phyloP scores from a whole-genome alignment of 1,284 basidiomycete genomes.

The Ustilago shanxiensis region DNA sequence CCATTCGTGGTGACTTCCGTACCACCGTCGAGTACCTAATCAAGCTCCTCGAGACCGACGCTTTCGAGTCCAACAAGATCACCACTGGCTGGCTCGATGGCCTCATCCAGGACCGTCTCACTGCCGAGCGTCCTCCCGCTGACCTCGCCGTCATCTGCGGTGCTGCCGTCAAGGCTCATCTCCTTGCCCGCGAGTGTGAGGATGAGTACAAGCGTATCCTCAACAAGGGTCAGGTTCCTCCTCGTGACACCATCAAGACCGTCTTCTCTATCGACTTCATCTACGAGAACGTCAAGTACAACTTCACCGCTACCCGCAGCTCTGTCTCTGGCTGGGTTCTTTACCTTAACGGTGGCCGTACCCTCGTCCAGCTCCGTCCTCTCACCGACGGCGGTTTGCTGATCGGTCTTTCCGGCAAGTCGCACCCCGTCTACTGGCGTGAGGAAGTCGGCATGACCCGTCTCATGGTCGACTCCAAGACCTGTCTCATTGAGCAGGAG shows the following conservation, averaged over 20 bases:
- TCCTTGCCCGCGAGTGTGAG: constrained; percentile 89
- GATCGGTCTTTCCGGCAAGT: constrained; percentile 89
- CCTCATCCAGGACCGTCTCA: constrained; percentile 92
- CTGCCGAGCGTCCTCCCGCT: constrained; percentile 92
- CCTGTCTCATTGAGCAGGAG: constrained; percentile 98
- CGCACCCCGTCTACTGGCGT: constrained; percentile 97
- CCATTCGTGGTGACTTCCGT: constrained; percentile 98
- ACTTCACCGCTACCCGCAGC: constrained; percentile 93
- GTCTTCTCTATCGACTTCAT: constrained; percentile 94
- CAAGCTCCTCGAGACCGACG: constrained; percentile 94
- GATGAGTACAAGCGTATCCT: constrained; percentile 93
- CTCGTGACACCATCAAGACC: constrained; percentile 93
- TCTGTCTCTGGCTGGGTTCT: constrained; percentile 90
- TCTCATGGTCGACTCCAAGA: constrained; percentile 92
- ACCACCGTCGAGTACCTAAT: constrained; percentile 95
- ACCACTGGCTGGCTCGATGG: constrained; percentile 99
- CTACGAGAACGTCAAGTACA: constrained; percentile 95
- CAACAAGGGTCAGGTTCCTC: constrained; percentile 97
- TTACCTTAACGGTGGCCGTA: constrained; percentile 88
- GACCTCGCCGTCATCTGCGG: constrained; percentile 95
- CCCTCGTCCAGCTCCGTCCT: constrained; percentile 73
- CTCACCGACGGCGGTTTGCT: constrained; percentile 96
- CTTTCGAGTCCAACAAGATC: constrained; percentile 96
- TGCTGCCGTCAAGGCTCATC: constrained; percentile 90
- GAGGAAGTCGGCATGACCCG: constrained; percentile 87